Conservation (phyloP, 2,329 filamentous ascomycete genomes). For the Metarhizium brunneum region DNA sequence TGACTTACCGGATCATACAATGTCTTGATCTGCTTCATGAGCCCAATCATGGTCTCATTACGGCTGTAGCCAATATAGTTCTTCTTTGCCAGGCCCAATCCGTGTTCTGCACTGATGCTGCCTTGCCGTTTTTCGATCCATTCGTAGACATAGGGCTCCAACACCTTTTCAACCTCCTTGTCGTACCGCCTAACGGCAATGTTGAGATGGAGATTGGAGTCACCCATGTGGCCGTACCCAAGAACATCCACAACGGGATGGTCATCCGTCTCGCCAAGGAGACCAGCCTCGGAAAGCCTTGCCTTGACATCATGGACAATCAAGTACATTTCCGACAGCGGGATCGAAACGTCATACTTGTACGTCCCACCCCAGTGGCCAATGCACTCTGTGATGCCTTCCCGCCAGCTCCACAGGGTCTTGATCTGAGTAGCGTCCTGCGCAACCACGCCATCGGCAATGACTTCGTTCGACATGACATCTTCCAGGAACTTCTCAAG, state of each 20-base stretch:
- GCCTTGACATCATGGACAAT: constrained; percentile 79
- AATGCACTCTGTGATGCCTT: constrained; percentile 82
- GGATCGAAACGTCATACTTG: constrained; percentile 97
- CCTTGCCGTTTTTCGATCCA: constrained; percentile 85
- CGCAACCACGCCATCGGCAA: constrained; percentile 82
- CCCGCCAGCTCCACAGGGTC: constrained; percentile 83
- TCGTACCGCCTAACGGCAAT: constrained; percentile 76
- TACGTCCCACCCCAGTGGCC: constrained; percentile 92
- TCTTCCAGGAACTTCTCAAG: constrained; percentile 83
- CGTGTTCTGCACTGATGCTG: constrained; percentile 95
- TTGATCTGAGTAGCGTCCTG: constrained; percentile 87
- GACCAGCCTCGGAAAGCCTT: constrained; percentile 61
- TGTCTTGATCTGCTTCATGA: constrained; percentile 95
- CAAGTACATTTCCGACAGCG: constrained; percentile 74
- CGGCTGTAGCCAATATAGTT: constrained; percentile 90
- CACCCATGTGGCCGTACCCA: constrained; percentile 97
- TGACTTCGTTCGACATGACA: constrained; percentile 80
- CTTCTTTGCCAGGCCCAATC: constrained; percentile 90
- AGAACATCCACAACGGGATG: constrained; percentile 82
- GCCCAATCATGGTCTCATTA: constrained; percentile 71
- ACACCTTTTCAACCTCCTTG: constrained; percentile 71
- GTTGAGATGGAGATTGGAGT: constrained; percentile 92
- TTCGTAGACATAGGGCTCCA: constrained; percentile 96
- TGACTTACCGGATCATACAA: constrained; percentile 83
- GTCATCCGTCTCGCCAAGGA: constrained; percentile 67